Evolutionary conservation across 2,329 filamentous ascomycete species (phyloP), one percentile per base, ranked within the genome.

Genomic region (Fusarium pseudoanthophilum): DNA sequence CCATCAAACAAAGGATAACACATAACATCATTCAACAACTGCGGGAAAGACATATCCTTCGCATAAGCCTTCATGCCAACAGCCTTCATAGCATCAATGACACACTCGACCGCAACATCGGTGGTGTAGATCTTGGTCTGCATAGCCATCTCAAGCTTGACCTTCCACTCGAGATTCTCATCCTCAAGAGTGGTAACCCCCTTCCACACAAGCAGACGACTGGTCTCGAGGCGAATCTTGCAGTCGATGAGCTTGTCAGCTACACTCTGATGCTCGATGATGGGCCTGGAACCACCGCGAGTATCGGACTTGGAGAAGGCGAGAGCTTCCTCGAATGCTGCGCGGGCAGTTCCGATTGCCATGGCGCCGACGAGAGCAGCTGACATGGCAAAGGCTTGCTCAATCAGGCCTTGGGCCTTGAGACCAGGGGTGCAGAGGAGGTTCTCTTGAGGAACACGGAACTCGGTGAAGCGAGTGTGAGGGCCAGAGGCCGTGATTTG

Each of bases 201-300:
- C 24, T 60, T 67, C 9, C 62, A 63, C 2, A 65, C 48, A 1
- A 67, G 39, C 1, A 67, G 15, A 0, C 64, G 20, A 1, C 48
- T 51, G 2, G 53, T 67, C 0, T 67, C 62, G 0, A 26, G 32
- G 2, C 62, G 64, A 11, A 52, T 67, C 21, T 67, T 67, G 43
- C 62, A 67, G 39, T 67, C 51, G 9, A 67, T 67, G 1, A 67
- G 64, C 18, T 59, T 40, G 28, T 67, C 64, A 39, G 64, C 64
- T 4, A 67, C 64, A 4, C 64, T 67, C 52, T 67, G 62, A 11
- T 63, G 46, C 11, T 67, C 36, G 1, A 67, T 67, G 3, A 67
- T 67, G 1, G 62, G 62, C 15, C 24, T 45, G 10, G 60, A 42
- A 2, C 64, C 64, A 10, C 62, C 64, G 32, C 64, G 14, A 8